These are phyloP conservation scores for Sporothrix humicola DNA, from an alignment of 2,329 filamentous ascomycete genomes.

Conservation along the genomic window DNA sequence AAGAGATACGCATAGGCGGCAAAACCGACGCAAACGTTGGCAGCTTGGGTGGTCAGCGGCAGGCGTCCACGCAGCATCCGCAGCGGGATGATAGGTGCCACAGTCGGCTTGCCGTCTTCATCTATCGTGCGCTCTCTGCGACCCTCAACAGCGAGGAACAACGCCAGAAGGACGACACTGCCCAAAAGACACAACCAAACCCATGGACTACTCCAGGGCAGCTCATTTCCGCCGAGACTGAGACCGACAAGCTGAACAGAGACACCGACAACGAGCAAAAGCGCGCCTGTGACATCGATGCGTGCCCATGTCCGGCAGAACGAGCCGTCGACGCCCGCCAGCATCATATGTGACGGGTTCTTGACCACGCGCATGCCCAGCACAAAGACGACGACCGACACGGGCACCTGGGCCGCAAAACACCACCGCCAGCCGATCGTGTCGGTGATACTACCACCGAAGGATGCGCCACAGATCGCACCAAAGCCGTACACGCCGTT, in stretches of 20 bases:
- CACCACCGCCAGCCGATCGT: conserved; percentile 72
- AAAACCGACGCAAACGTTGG: conserved; percentile 66
- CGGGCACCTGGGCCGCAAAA: conserved; percentile 66
- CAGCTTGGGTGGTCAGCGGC: conserved; percentile 60
- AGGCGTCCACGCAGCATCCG: conserved; percentile 60
- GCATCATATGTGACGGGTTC: not conserved
- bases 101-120: conserved; percentile 40
- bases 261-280: conserved; percentile 63
- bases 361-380: conserved; percentile 16
- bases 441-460: conserved; percentile 71
- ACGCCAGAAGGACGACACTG: conserved; percentile 50
- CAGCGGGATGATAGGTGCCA: conserved; percentile 57
- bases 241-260: conserved; percentile 62
- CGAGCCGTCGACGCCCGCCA: conserved; percentile 33
- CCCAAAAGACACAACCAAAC: conserved; percentile 54
- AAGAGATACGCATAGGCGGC: conserved; percentile 70
- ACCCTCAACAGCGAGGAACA: conserved; percentile 56
- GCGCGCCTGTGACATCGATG: conserved; percentile 63
- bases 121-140: conserved; percentile 49
- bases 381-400: conserved; percentile 59
- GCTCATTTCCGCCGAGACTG: conserved; percentile 62
- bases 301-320: conserved; percentile 55
- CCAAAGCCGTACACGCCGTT: conserved; percentile 75
- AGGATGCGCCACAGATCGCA: conserved; percentile 68
- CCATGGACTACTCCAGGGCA: conserved; percentile 58